phyloP scores from a whole-genome alignment of 2,329 filamentous ascomycete genomes.

The Aspergillus ochraceus region DNA sequence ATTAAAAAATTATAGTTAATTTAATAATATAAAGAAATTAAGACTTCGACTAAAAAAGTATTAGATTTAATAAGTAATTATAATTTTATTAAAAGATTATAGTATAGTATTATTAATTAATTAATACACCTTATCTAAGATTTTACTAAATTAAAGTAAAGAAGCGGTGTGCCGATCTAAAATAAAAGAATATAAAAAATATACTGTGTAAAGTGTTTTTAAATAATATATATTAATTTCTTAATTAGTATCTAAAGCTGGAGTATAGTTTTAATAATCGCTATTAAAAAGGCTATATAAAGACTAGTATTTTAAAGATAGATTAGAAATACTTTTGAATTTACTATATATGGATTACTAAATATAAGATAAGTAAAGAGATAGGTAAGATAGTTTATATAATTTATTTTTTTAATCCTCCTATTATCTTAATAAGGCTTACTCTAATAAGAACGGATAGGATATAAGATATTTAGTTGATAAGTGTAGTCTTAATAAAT shows the following conservation, averaged over 20 bases:
- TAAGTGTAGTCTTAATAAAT: constrained; percentile 16
- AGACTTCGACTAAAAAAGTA: constrained; percentile 9
- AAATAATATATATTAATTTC: constrained; percentile 24
- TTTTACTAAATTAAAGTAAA: constrained; percentile 21
- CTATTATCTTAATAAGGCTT: too few species aligned
- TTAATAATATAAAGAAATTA: constrained; percentile 18
- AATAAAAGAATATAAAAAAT: constrained; percentile 18
- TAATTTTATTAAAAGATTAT: neutral
- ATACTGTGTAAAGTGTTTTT: constrained; percentile 14
- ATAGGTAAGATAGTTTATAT: constrained; percentile 16
- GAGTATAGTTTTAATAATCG: constrained; percentile 12
- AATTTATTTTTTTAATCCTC: constrained; percentile 10
- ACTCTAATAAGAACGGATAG: constrained; percentile 10
- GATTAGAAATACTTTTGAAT: constrained; percentile 24
- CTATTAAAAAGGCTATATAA: constrained; percentile 16
- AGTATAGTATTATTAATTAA: neutral
- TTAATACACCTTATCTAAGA: constrained; percentile 8
- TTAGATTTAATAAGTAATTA: neutral
- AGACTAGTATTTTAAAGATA: constrained; percentile 16
- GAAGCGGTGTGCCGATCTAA: constrained; percentile 14
- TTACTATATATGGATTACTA: constrained; percentile 20
- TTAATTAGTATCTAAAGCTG: constrained; percentile 23
- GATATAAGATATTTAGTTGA: constrained; percentile 19
- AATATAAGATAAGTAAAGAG: constrained; percentile 15
- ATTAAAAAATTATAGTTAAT: constrained; percentile 19